These are phyloP conservation scores for Verbena officinalis DNA, from an alignment of 257 asterid genomes.

Conservation along the genomic window DNA sequence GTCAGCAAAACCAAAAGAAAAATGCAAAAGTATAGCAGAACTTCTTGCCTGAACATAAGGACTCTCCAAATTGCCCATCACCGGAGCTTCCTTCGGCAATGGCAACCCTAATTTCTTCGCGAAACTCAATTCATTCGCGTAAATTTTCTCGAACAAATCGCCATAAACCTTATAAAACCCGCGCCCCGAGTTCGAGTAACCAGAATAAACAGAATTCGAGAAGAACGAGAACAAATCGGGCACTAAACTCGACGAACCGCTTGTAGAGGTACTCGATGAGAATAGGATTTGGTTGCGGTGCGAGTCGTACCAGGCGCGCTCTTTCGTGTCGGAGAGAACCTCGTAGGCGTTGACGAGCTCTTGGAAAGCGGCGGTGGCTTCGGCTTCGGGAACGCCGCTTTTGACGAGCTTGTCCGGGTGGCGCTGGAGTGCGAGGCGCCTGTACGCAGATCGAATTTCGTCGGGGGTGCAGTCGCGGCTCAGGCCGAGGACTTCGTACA, in stretches of 20 bases:
- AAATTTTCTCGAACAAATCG: conserved; percentile 71
- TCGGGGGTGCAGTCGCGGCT: conserved; percentile 72
- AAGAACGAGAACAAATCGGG: conserved; percentile 79
- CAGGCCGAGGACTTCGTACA: conserved; percentile 82
- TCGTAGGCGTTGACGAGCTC: conserved; percentile 95
- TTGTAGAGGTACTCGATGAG: conserved; percentile 46
- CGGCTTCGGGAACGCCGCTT: conserved; percentile 82
- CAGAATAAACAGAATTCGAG: conserved; percentile 81
- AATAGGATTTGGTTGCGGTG: conserved; percentile 90
- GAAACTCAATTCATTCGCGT: conserved; percentile 62
- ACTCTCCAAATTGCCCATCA: conserved; percentile 80
- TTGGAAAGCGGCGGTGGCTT: conserved; percentile 90
- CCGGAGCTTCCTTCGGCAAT: conserved; percentile 84
- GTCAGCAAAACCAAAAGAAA: conserved; percentile 8
- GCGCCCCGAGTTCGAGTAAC: conserved; percentile 74
- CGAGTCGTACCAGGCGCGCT: conserved; percentile 96
- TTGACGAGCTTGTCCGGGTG: conserved; percentile 92
- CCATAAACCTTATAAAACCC: conserved; percentile 90
- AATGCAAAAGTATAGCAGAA: neutral
- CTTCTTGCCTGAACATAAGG: conserved; percentile 72
- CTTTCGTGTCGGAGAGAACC: conserved; percentile 83
- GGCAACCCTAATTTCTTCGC: conserved; percentile 65
- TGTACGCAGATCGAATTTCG: conserved; percentile 88
- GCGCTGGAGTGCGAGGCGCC: conserved; percentile 89
- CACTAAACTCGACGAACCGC: conserved; percentile 44